Base-by-base conservation (phyloP, 371 early-diverging fungal species). In the Mortierella sp. region DNA sequence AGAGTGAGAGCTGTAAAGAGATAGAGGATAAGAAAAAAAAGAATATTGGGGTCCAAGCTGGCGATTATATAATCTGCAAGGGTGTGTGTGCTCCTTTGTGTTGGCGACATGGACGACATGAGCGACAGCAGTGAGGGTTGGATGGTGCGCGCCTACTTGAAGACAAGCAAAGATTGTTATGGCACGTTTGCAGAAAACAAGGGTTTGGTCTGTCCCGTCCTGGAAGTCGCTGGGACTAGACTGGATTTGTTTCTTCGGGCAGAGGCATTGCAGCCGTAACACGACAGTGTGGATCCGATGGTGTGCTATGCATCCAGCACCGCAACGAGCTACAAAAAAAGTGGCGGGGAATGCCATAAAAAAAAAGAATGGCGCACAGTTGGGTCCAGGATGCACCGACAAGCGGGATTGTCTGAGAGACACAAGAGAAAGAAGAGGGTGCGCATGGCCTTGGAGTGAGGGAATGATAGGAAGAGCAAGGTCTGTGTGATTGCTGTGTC, bases 301-400 rank as follows among this genome's bases (percentile, higher is more conserved):
- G 11, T 59, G 14, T 72, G 37, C 28, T 53, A 53, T 59, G 28
- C 46, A 46, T 14, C 10, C 64, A 37, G 24, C 37, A 13, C 59
- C 11, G 4, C 28, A 28, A 19, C 59, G 59, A 59, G 16, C 59
- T 59, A 59, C 59, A 14, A 16, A 59, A 59, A 59, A 53, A 24
- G 64, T 64, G 64, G 64, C 64, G 64, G 40, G 64, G 16, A 64
- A n/a, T n/a, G n/a, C n/a, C n/a, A n/a, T n/a, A n/a, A n/a, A 40
- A 34, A 64, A 19, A 19, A 64, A 53, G 53, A 24, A 16, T 19
- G 34, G 64, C 64, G 21, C 13, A 19, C 34, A 8, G 8, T 37
- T 37, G 21, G 19, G 24, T 64, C 21, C 64, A 64, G 64, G 37
- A 37, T 64, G 37, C 37, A 64, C 59, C 5, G 59, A 59, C 31